phyloP scores from a whole-genome alignment of 2,329 filamentous ascomycete genomes.

The Periconia sp. region DNA sequence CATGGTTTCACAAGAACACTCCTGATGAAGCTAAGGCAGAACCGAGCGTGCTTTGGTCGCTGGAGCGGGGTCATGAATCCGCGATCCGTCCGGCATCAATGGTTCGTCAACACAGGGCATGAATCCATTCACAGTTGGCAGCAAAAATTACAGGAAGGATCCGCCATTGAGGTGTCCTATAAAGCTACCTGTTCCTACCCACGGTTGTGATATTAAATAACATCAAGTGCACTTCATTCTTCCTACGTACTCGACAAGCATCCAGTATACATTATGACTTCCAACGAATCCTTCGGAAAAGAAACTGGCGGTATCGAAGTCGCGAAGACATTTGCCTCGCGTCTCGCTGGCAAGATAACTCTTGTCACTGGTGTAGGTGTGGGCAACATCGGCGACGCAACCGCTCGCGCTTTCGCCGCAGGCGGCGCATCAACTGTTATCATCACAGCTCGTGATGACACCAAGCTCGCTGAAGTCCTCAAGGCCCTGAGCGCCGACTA shows the following conservation, averaged over 20 bases:
- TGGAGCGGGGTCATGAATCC: too few species aligned
- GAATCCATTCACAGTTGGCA: too few species aligned
- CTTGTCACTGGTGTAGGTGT: constrained; percentile 34
- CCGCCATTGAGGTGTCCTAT: too few species aligned
- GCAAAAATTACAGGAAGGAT: too few species aligned
- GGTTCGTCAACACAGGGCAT: too few species aligned
- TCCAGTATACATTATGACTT: constrained; percentile 9
- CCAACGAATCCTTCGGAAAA: constrained; percentile 5
- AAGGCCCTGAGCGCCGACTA: constrained; percentile 9
- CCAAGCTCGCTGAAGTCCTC: constrained; percentile 1
- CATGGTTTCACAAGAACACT: too few species aligned
- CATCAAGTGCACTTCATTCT: background rate
- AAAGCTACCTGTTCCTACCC: too few species aligned
- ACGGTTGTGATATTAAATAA: too few species aligned
- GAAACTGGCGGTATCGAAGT: constrained; percentile 20
- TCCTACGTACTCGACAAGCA: background rate
- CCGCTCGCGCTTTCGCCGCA: constrained; percentile 14
- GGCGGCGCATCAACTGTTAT: constrained; percentile 16
- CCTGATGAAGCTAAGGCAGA: too few species aligned
- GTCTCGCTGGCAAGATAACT: constrained; percentile 26
- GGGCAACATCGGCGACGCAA: constrained; percentile 15
- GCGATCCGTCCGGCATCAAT: too few species aligned
- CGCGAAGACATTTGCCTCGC: constrained; percentile 18
- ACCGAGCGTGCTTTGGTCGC: too few species aligned
- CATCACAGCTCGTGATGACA: constrained; percentile 14